Evolutionary conservation across 805 yeast species (phyloP).

Genomic region (Yamadazyma philogaea): DNA sequence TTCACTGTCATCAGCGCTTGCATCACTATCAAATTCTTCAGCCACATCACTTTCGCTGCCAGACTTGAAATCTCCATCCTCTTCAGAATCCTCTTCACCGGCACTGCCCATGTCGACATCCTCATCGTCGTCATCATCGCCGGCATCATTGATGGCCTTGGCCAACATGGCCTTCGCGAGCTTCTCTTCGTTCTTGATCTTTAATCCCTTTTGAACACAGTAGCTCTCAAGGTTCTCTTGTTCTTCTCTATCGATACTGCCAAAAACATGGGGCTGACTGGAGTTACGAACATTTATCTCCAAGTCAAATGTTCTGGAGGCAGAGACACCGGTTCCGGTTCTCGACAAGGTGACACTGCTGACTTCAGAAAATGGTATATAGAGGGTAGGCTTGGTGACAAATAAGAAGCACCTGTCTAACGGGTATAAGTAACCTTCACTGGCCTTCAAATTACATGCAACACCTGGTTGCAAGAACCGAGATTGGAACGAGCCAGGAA

Average conservation of each 20-base stretch:
- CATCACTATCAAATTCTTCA: constrained; percentile 80
- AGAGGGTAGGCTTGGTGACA: constrained; percentile 90
- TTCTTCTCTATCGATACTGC: constrained; percentile 86
- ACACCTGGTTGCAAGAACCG: constrained; percentile 81
- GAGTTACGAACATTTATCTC: constrained; percentile 70
- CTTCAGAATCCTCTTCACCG: constrained; percentile 67
- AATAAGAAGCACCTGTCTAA: constrained; percentile 87
- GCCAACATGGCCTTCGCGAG: constrained; percentile 80
- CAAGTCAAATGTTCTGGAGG: constrained; percentile 89
- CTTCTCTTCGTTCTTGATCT: constrained; percentile 84
- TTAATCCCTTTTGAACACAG: constrained; percentile 71
- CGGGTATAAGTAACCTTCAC: constrained; percentile 92
- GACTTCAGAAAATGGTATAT: constrained; percentile 83
- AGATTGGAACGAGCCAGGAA: constrained; percentile 79
- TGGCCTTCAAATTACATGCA: constrained; percentile 88
- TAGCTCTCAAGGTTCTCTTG: constrained; percentile 74
- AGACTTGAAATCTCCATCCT: constrained; percentile 76
- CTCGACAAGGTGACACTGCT: constrained; percentile 78
- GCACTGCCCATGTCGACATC: constrained; percentile 63
- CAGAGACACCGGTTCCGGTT: constrained; percentile 70
- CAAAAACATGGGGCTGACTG: constrained; percentile 70
- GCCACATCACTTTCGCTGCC: constrained; percentile 70
- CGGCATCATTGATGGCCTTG: constrained; percentile 65
- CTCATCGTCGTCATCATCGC: constrained; percentile 45
- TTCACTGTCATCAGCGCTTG: constrained; percentile 27